A percentile compares a stretch with the other conserved stretches of the same genome.
These are phyloP conservation scores for Fusarium mexicanum DNA, from an alignment of 2,329 filamentous ascomycete species.

Conservation along the genomic window DNA sequence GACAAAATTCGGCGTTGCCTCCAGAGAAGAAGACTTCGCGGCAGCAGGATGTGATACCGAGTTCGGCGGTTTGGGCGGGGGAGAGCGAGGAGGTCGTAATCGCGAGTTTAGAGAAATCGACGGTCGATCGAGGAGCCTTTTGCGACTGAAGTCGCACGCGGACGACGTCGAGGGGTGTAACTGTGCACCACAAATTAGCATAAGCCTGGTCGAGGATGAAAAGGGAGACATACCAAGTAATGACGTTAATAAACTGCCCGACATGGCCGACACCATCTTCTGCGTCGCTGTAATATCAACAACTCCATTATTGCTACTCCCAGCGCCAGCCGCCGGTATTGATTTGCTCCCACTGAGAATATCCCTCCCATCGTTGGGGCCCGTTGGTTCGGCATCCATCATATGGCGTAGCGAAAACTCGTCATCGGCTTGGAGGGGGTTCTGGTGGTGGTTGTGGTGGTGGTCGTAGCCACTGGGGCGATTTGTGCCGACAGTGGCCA, in stretches of 20 bases:
- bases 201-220: background rate
- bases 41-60: constrained; percentile 94
- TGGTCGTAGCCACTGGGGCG: constrained; percentile 36
- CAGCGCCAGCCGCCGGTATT: constrained; percentile 16
- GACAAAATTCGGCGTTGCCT: constrained; percentile 82
- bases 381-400: constrained; percentile 32
- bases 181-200: constrained; percentile 55
- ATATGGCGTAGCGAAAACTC: constrained; percentile 45
- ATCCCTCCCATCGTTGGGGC: constrained; percentile 12
- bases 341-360: constrained; percentile 8
- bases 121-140: constrained; percentile 58
- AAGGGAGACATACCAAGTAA: constrained; percentile 74
- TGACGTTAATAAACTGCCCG: constrained; percentile 89
- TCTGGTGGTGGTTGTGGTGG: constrained; percentile 26
- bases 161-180: constrained; percentile 96
- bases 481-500: constrained; percentile 38
- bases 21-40: constrained; percentile 97
- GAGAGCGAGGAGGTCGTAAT: constrained; percentile 67
- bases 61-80: constrained; percentile 77
- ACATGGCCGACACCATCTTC: constrained; percentile 94
- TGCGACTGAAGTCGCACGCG: constrained; percentile 95
- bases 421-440: constrained; percentile 41
- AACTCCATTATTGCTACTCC: constrained; percentile 47
- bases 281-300: constrained; percentile 82
- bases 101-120: constrained; percentile 66